Percentiles rank a stretch among this genome's conserved stretches.
Conservation (phyloP, 495 filamentous ascomycete genomes). For the Platismatia glauca region DNA sequence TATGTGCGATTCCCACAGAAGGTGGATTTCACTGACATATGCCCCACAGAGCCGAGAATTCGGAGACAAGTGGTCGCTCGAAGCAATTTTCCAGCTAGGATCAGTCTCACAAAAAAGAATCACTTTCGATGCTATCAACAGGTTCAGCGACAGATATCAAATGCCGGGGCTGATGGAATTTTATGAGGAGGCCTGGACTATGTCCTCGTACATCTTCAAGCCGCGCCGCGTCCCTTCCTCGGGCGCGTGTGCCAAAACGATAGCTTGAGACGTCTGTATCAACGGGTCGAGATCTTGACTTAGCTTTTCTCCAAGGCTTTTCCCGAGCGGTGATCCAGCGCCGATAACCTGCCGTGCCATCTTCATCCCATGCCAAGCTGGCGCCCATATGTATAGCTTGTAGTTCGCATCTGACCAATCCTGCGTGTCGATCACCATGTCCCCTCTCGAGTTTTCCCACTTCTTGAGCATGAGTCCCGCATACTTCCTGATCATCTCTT, state of each 20-base stretch:
- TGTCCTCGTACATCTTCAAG: conserved; percentile 18
- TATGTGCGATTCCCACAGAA: not conserved
- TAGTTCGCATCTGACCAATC: conserved; percentile 20
- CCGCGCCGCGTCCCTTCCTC: conserved; percentile 16
- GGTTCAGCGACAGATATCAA: conserved; percentile 11
- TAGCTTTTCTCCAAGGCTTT: conserved; percentile 11
- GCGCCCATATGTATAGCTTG: conserved; percentile 16
- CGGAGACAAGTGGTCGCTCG: conserved; percentile 7
- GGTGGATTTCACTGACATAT: not conserved
- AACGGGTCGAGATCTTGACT: conserved; percentile 17
- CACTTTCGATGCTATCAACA: not conserved
- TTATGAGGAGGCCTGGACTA: conserved; percentile 12
- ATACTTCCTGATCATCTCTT: conserved; percentile 14
- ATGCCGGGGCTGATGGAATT: not conserved
- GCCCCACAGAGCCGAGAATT: not conserved
- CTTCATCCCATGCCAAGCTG: conserved; percentile 21
- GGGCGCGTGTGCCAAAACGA: conserved; percentile 2
- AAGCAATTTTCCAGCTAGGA: not conserved
- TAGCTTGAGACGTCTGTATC: conserved; percentile 8
- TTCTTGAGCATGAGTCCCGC: conserved; percentile 13
- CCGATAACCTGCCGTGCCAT: conserved; percentile 18
- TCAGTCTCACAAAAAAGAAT: not conserved
- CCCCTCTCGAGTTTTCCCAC: conserved; percentile 8
- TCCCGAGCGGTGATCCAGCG: conserved; percentile 7
- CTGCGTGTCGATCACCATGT: not conserved